Percentiles rank a stretch among this genome's conserved stretches.
Evolutionary conservation across 352 stramenopile species (phyloP).

Genomic region (Pelagophyceae sp.): DNA sequence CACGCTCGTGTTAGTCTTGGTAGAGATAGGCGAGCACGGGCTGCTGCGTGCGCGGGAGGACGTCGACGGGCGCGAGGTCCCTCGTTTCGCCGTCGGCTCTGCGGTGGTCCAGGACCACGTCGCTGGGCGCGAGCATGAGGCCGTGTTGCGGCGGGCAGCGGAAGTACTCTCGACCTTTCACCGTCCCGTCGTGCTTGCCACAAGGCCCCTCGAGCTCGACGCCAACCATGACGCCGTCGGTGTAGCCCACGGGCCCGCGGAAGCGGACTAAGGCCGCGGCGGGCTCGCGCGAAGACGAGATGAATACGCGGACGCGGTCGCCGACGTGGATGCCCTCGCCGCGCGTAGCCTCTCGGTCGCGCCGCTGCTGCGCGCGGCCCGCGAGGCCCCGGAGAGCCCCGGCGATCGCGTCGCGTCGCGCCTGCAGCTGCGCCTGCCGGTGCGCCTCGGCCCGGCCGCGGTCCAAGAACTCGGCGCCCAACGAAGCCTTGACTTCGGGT

Average conservation of each 20-base stretch:
- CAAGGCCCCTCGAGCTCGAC: not conserved
- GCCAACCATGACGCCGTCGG: not conserved
- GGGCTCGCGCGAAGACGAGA: not conserved
- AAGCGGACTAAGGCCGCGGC: not conserved
- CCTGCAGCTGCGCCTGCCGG: not conserved
- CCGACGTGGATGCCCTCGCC: not conserved
- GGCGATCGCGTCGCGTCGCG: not conserved
- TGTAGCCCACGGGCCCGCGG: slow-evolving; percentile 4
- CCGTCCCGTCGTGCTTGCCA: not conserved
- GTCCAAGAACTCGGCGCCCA: not conserved
- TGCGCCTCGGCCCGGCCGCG: not conserved
- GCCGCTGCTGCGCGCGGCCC: not conserved
- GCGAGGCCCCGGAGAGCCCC: not conserved
- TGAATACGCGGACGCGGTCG: not conserved
- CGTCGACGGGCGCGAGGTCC: not conserved
- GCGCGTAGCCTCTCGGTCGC: not conserved
- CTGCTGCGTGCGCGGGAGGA: not conserved
- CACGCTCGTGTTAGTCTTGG: too few species aligned
- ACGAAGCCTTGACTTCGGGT: slow-evolving; percentile 7
- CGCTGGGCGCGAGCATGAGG: slow-evolving; percentile 1
- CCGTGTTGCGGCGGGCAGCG: not conserved
- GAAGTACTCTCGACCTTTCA: slow-evolving; percentile 11
- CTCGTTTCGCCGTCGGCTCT: not conserved
- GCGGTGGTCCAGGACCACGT: not conserved
- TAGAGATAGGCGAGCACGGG: not conserved